Percentiles rank a stretch among this genome's conserved stretches.
Conservation (phyloP, 148 eudicot genomes). For the Rheum nobile region DNA sequence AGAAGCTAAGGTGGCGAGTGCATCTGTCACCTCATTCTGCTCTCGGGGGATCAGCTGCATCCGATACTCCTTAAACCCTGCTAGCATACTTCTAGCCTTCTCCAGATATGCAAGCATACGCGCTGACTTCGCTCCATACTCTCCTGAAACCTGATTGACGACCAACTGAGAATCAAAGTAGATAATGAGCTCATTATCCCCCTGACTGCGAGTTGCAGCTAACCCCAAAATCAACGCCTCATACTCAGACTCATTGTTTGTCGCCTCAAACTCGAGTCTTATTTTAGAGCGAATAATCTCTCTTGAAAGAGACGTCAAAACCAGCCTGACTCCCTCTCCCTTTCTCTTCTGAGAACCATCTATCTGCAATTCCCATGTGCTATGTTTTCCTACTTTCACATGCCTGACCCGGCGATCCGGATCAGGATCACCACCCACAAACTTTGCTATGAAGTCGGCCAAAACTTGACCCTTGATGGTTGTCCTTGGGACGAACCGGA, state of each 20-base stretch:
- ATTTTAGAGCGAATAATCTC: not conserved
- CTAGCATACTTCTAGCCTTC: not conserved
- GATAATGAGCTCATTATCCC: too few species aligned
- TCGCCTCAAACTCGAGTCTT: not conserved
- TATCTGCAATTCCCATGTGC: not conserved
- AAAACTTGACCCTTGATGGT: too few species aligned
- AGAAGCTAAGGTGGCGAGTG: too few species aligned
- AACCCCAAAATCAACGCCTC: too few species aligned
- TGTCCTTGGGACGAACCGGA: not conserved
- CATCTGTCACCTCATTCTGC: too few species aligned
- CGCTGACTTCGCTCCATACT: not conserved
- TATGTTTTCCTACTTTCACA: not conserved
- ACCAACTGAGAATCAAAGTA: not conserved
- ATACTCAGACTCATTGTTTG: not conserved
- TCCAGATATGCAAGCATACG: not conserved
- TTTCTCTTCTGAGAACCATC: not conserved
- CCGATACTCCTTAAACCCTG: too few species aligned
- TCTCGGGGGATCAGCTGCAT: too few species aligned
- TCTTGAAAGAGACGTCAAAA: not conserved
- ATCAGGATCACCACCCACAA: too few species aligned
- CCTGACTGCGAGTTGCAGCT: not conserved
- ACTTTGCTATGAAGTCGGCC: not conserved
- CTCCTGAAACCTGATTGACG: not conserved
- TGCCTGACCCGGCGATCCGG: not conserved
- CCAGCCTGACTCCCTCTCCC: not conserved